phyloP scores from a whole-genome alignment of 2,329 filamentous ascomycete species.

The Nakataea oryzae region DNA sequence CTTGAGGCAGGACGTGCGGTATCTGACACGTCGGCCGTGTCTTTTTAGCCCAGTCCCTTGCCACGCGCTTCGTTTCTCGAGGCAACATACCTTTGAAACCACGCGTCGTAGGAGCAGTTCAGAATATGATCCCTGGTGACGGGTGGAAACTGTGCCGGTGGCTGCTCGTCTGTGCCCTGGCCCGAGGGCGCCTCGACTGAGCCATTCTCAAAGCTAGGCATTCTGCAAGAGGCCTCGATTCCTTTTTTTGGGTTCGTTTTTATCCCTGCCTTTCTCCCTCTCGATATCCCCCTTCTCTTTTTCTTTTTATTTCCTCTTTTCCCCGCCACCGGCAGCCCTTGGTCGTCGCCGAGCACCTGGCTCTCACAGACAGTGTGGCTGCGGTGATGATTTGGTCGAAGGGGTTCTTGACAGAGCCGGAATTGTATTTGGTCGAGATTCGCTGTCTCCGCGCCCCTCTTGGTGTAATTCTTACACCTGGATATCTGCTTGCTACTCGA shows the following conservation, averaged over 20 bases:
- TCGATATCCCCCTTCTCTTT: too few species aligned
- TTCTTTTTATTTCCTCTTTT: too few species aligned
- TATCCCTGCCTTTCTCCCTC: too few species aligned
- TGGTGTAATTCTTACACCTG: neutral
- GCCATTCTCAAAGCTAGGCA: constrained; percentile 18
- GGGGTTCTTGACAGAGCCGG: too few species aligned
- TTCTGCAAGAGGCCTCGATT: constrained; percentile 6
- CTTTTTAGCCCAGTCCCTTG: constrained; percentile 4
- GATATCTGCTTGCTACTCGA: neutral
- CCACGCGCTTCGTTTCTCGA: neutral
- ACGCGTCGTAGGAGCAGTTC: constrained; percentile 87
- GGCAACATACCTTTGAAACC: constrained; percentile 61
- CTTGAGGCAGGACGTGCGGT: constrained; percentile 72
- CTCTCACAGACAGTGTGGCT: too few species aligned
- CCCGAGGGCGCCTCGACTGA: neutral
- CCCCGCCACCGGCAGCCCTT: too few species aligned
- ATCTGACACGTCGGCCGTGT: constrained; percentile 42
- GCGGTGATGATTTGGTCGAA: too few species aligned
- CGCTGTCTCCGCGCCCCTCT: neutral
- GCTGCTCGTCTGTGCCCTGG: neutral
- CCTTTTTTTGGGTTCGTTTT: neutral
- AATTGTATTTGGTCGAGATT: neutral
- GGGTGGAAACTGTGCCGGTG: constrained; percentile 61
- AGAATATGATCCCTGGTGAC: constrained; percentile 80
- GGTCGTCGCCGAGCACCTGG: too few species aligned